Evolutionary conservation across 192 early-diverging fungal species (phyloP).

Genomic region (Podochytrium sp.): DNA sequence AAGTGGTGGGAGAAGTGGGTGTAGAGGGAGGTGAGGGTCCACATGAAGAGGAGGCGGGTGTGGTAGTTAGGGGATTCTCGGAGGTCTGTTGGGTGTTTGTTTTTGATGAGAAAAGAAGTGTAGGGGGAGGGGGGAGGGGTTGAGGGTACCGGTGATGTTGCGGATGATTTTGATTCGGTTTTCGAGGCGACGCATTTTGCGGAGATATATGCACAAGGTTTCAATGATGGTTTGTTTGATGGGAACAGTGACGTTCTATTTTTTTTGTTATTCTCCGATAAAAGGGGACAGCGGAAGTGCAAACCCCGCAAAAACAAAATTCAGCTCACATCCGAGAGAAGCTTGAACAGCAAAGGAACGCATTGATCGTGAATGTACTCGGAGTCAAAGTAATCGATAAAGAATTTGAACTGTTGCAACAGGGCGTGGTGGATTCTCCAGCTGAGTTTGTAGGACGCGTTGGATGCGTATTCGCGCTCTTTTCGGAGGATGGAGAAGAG

Average conservation of each 20-base stretch:
- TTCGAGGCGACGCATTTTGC: conserved; percentile 39
- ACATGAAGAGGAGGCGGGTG: conserved; percentile 44
- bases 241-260: conserved; percentile 48
- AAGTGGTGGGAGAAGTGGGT: conserved; percentile 45
- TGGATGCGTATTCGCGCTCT: conserved; percentile 51
- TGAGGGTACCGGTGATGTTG: conserved; percentile 44
- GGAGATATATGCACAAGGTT: conserved; percentile 39
- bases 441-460: conserved; percentile 24
- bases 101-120: not conserved
- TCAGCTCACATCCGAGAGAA: conserved; percentile 45
- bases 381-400: conserved; percentile 52
- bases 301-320: not conserved
- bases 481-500: conserved; percentile 47
- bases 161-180: conserved; percentile 43
- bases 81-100: conserved; percentile 39
- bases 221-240: conserved; percentile 48
- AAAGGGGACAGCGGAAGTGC: not conserved
- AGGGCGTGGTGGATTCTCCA: conserved; percentile 52
- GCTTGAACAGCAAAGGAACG: conserved; percentile 50
- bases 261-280: conserved; percentile 1
- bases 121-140: no score
- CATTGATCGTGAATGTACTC: conserved; percentile 51
- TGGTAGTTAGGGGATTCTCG: conserved; percentile 42
- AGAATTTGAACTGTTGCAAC: conserved; percentile 43
- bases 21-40: conserved; percentile 34